Base-by-base conservation (phyloP, 768 basidiomycete genomes). In the Lactifluus hygrophoroides region DNA sequence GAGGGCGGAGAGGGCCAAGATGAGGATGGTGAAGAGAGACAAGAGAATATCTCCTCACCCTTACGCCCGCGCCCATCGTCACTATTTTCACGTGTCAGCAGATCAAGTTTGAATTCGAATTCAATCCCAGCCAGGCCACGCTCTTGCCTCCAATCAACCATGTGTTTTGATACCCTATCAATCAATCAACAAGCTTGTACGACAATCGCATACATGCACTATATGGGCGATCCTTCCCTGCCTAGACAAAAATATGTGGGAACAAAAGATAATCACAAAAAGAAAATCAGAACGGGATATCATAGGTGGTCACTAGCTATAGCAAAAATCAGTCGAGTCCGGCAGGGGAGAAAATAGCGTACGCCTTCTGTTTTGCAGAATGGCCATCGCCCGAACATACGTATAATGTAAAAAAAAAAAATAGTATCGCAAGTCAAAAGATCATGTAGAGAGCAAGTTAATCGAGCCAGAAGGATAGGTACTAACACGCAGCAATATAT, bases 401-500 rank as follows among this genome's bases (percentile, higher is more conserved):
- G 57, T 62, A 60, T 62, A 62, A 62, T 60, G 52, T 55, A 56
- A 42, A 34, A 37, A 38, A 46, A 52, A 54, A 46, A 37, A 49
- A 55, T 60, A 55, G 30, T 60, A 60, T 55, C 58, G 53, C 42
- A 50, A 43, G n/a, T 48, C 58, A 38, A 47, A 37, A 8, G 19
- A 46, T 34, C 21, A 53, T 19, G 43, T 38, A 46, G 51, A 42
- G 32, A 32, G 34, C 17, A 19, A 37, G n/a, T 45, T 30, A 59
- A 54, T 64, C 55, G 19, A 62, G 43, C 40, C 19, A 47, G 51
- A 50, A 34, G 47, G 43, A 49, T 47, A 50, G 48, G 17, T 48
- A 60, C 55, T 55, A 60, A 44, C 53, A 45, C 46, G 58, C 52
- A 51, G 27, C 51, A 43, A 61, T 55, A 64, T 61, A 64, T 64